Evolutionary conservation across 1,284 basidiomycete genomes (phyloP), one percentile per base, ranked within the genome.

Genomic region (Entoloma clypeatum): DNA sequence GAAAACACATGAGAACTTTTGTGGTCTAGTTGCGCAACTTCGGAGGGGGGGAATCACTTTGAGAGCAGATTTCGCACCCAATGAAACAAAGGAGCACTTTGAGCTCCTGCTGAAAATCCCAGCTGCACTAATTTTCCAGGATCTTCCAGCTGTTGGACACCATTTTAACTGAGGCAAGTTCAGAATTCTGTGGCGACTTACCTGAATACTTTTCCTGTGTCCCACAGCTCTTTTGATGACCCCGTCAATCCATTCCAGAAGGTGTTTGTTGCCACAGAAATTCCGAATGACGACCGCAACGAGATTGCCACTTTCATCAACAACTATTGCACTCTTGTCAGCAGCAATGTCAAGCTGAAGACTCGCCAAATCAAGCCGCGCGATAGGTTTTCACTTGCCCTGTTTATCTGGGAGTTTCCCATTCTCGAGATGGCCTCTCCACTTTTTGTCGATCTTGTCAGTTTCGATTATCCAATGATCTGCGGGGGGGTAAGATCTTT

Each of bases 121-220:
- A 45, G 36, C 16, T 33, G 34, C 4, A 45, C 30, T 3, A 45
- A 35, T 24, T 41, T 45, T 9, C 34, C 35, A 10, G 28, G 13
- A 33, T 45, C 39, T 33, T 41, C 44, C 19, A 32, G 29, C 39
- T 44, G 19, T n/a, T n/a, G n/a, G n/a, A n/a, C n/a, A n/a, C n/a
- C n/a, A n/a, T n/a, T n/a, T n/a, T n/a, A n/a, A n/a, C n/a, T n/a
- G n/a, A n/a, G n/a, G n/a, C n/a, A n/a, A n/a, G n/a, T n/a, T n/a
- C n/a, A n/a, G n/a, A n/a, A n/a, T n/a, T n/a, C n/a, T n/a, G n/a
- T n/a, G n/a, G n/a, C n/a, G n/a, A 28, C 26, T 28, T 14, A 28
- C 26, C 14, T 9, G 26, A 28, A 28, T 28, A 28, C 9, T 28
- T 9, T 28, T 28, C 14, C 26, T 28, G 14, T 10, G 14, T 14